Evolutionary conservation across 805 yeast species (phyloP).

Genomic region (Monosporozyma yasuniensis): DNA sequence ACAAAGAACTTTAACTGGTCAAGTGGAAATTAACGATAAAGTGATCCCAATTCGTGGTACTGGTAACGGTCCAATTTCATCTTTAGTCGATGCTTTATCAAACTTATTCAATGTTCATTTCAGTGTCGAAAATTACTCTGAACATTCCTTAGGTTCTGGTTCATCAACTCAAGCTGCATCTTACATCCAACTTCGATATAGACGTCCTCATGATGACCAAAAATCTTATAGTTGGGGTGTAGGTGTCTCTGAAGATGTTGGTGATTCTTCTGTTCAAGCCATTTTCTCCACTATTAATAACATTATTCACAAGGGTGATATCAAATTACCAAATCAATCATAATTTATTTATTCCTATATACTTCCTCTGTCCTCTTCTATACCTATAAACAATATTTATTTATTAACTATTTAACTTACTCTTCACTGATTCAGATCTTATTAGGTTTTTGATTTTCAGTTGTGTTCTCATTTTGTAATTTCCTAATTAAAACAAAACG

Average conservation of each 20-base stretch:
- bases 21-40: conserved; percentile 39
- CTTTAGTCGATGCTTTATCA: conserved; percentile 56
- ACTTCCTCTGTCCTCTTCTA: neutral
- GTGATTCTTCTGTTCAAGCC: conserved; percentile 67
- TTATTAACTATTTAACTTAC: neutral
- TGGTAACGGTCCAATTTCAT: conserved; percentile 81
- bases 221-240: conserved; percentile 65
- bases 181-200: conserved; percentile 35
- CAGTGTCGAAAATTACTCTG: conserved; percentile 63
- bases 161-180: conserved; percentile 69
- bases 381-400: neutral
- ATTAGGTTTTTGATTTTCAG: neutral
- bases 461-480: neutral
- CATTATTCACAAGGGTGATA: conserved; percentile 21
- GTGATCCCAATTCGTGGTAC: conserved; percentile 40
- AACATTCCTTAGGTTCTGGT: conserved; percentile 71
- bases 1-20: conserved; percentile 34
- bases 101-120: conserved; percentile 39
- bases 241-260: conserved; percentile 76
- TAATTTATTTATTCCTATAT: neutral
- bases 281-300: conserved; percentile 55
- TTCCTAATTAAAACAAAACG: neutral
- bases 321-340: neutral
- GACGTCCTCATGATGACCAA: conserved; percentile 10
- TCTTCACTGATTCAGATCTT: neutral